Conservation (phyloP, 2,329 filamentous ascomycete genomes). For the Fusarium circinatum region DNA sequence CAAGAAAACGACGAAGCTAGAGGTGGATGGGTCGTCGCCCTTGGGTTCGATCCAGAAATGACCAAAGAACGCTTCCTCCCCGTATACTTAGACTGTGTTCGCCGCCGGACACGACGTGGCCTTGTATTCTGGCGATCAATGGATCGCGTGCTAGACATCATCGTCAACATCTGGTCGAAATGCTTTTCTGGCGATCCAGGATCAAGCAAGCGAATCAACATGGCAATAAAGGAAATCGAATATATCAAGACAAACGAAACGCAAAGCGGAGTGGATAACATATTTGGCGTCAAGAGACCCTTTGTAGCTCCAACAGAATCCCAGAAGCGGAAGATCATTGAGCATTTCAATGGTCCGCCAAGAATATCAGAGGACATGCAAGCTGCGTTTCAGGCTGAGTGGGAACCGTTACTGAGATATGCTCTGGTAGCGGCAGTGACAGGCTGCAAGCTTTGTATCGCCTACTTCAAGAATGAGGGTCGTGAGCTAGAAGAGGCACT, state of each 20-base stretch:
- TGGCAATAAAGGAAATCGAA: background rate
- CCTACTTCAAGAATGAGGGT: background rate
- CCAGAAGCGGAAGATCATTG: background rate
- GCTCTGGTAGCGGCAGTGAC: background rate
- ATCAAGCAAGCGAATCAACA: too few relatives aligned
- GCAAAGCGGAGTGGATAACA: background rate
- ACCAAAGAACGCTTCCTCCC: background rate
- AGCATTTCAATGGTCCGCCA: background rate
- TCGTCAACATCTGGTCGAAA: background rate
- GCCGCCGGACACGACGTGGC: rapidly evolving
- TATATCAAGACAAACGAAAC: background rate
- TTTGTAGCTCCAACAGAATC: rapidly evolving
- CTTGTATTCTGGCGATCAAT: background rate
- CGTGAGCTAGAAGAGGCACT: background rate
- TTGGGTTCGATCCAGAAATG: background rate
- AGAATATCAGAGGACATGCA: background rate
- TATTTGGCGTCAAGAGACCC: rapidly evolving
- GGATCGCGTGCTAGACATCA: background rate
- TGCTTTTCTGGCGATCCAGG: too few relatives aligned
- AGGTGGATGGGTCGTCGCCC: background rate
- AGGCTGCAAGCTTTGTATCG: background rate
- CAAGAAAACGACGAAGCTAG: background rate
- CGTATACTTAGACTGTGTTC: rapidly evolving
- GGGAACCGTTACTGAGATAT: background rate
- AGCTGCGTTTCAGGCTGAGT: background rate